These are phyloP conservation scores for Lentinula detonsa DNA, from an alignment of 768 basidiomycete species.

Conservation along the genomic window DNA sequence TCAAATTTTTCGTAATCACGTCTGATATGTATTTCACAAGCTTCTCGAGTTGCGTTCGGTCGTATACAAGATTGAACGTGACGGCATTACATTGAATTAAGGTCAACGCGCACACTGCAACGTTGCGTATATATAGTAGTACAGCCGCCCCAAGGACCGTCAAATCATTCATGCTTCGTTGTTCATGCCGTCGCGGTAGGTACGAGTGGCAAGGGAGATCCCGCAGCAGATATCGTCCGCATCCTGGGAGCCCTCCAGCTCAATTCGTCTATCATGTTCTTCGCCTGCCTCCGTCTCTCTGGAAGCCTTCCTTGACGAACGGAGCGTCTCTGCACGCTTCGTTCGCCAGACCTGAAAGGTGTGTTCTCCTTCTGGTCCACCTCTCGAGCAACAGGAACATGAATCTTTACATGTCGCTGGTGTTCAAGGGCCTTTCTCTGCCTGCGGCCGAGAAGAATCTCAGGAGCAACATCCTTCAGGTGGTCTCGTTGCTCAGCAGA, in stretches of 20 bases:
- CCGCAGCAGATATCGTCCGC: not conserved
- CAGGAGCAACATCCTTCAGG: not conserved
- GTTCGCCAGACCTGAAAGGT: not conserved
- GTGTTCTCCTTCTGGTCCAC: too few species aligned
- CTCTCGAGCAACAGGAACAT: not conserved
- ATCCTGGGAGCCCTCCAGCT: not conserved
- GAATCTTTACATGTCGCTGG: not conserved
- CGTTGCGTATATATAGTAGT: not conserved
- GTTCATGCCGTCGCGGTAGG: not conserved
- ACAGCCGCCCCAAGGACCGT: too few species aligned
- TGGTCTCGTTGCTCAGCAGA: not conserved
- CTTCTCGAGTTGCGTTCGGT: too few species aligned
- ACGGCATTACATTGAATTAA: not conserved
- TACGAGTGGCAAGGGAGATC: not conserved
- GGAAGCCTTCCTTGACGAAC: not conserved
- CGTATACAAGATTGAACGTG: too few species aligned
- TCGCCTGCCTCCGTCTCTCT: not conserved
- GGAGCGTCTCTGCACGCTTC: not conserved
- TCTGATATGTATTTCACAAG: too few species aligned
- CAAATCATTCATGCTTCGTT: too few species aligned
- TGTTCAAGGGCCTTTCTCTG: constrained; percentile 1
- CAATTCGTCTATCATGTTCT: not conserved
- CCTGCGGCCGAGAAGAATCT: not conserved
- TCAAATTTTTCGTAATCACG: too few species aligned
- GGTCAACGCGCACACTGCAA: constrained; percentile 6